Evolutionary conservation across 495 filamentous ascomycete species (phyloP), one percentile per base, ranked within the genome.

Genomic region (Neurospora sp.): DNA sequence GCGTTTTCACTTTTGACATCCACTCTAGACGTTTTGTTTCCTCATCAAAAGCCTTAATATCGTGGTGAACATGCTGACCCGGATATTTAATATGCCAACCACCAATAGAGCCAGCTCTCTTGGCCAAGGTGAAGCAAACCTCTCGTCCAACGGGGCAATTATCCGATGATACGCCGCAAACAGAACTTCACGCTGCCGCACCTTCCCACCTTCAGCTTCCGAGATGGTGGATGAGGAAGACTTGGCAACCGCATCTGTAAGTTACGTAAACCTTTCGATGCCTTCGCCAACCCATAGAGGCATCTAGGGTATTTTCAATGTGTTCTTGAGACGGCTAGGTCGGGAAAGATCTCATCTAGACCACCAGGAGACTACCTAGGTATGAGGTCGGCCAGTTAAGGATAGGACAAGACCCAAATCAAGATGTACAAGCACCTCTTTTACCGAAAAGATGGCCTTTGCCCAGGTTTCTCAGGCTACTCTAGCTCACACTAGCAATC

Each of bases 191-290:
- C 40, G 73, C 78, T 8, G 74, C 78, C 18, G 76, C 76, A 2
- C 74, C 78, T 3, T 81, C 18, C 75, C 76, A 2, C 74, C 78
- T 3, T 81, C 78, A 0, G 76, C 79, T 9, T 73, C 74, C 0
- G 48, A 27, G 48, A 31, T 31, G 20, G 69, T 75, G 6, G 35
- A 61, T 3, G 78, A 78, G 1, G 79, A 78, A 42, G 16, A 42
- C 16, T 18, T 42, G 6, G 2, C 16, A 42, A 18, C 41, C 6
- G 41, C 16, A 18, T 18, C 16, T 42, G 6, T 40, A 40, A 2
- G 35, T 35, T 35, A 35, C 22, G 22, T 27, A 31, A 37, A 35
- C 31, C 31, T 35, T 35, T 35, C 31, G 40, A 40, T 40, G 40
- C 4, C 40, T 14, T 40, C 40, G 31, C 31, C 16, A 42, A 18